Percentiles rank a stretch among this genome's conserved stretches.
Evolutionary conservation across 1,284 basidiomycete species (phyloP).

Genomic region (Sphagnurus paluster): DNA sequence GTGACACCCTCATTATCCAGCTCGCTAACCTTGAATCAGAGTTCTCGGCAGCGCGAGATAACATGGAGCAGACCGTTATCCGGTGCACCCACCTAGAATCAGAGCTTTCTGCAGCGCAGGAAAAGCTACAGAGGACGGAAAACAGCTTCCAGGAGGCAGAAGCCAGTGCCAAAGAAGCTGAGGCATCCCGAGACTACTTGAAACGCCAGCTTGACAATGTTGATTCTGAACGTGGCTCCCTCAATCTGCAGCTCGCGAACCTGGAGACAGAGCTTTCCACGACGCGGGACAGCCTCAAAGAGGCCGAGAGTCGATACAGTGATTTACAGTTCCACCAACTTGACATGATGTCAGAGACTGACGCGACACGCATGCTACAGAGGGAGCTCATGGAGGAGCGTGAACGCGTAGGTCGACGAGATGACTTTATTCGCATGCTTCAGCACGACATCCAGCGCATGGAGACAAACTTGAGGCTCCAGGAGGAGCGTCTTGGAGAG

Average conservation of each 20-base stretch:
- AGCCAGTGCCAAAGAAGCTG: background rate
- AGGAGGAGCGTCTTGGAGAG: constrained; percentile 71
- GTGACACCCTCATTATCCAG: no score
- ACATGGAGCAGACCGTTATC: no score
- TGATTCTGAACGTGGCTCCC: background rate
- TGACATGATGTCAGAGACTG: constrained; percentile 54
- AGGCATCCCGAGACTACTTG: background rate
- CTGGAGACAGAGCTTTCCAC: background rate
- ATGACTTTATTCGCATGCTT: constrained; percentile 69
- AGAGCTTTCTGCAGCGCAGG: no score
- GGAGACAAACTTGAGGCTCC: constrained; percentile 67
- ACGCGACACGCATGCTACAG: constrained; percentile 54
- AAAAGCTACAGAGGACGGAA: no score
- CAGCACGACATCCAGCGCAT: constrained; percentile 74
- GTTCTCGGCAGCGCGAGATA: no score
- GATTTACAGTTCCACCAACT: constrained; percentile 64
- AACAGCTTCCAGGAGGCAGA: no score
- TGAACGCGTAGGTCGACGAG: constrained; percentile 55
- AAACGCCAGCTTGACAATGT: background rate
- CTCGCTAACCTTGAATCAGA: no score
- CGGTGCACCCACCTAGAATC: no score
- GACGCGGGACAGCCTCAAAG: constrained; percentile 51
- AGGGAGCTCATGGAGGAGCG: constrained; percentile 68
- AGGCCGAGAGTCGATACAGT: constrained; percentile 57
- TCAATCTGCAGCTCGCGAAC: background rate